These are phyloP conservation scores for Schizochytrium sp. DNA, from an alignment of 108 stramenopile species.

Conservation along the genomic window DNA sequence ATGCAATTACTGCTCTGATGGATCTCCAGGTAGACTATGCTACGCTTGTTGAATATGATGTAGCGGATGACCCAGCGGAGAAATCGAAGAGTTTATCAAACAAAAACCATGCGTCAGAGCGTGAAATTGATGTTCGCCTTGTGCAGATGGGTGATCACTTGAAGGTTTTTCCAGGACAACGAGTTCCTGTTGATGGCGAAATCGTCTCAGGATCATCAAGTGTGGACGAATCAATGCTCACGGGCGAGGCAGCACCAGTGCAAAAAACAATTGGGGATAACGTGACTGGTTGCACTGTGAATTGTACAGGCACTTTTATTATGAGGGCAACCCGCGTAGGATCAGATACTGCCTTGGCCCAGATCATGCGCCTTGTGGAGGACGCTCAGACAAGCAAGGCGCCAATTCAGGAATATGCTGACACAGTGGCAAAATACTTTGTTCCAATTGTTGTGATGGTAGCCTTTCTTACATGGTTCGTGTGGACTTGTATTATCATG, in stretches of 20 bases:
- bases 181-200: conserved; percentile 91
- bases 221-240: conserved; percentile 93
- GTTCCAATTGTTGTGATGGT: conserved; percentile 80
- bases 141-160: conserved; percentile 80
- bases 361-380: conserved; percentile 82
- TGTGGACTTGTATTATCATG: conserved; percentile 75
- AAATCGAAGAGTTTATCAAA: conserved; percentile 56
- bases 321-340: conserved; percentile 81
- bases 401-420: conserved; percentile 91
- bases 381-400: conserved; percentile 92
- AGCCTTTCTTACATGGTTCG: conserved; percentile 76
- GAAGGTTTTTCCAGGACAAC: conserved; percentile 89
- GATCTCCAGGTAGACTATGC: conserved; percentile 82
- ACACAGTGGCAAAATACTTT: conserved; percentile 82
- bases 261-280: conserved; percentile 77
- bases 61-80: conserved; percentile 47
- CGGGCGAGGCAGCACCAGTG: conserved; percentile 86
- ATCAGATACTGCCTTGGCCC: conserved; percentile 83
- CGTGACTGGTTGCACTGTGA: conserved; percentile 87
- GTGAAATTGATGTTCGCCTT: conserved; percentile 27
- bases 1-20: conserved; percentile 88
- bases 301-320: conserved; percentile 80
- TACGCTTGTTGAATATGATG: conserved; percentile 64
- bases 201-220: conserved; percentile 84
- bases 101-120: not conserved